A percentile compares a stretch with the other conserved stretches of the same genome.
These are phyloP conservation scores for Quercus ilex DNA, from an alignment of 306 rosid species.

Conservation along the genomic window DNA sequence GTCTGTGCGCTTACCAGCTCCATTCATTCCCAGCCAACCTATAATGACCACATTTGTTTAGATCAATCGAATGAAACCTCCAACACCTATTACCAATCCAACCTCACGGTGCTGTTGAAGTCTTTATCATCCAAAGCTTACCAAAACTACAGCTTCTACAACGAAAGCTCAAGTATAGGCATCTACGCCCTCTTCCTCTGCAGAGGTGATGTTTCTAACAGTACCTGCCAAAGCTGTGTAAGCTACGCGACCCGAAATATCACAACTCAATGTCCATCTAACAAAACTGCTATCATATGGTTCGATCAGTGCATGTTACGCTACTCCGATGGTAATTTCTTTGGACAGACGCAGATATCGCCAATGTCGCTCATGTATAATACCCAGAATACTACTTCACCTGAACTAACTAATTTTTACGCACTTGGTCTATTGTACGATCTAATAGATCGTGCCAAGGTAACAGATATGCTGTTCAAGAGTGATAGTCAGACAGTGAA, in stretches of 20 bases:
- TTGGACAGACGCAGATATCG: neutral
- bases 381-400: too few species aligned
- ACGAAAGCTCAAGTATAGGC: neutral
- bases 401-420: too few species aligned
- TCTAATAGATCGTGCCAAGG: too few species aligned
- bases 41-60: neutral
- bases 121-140: neutral
- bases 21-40: neutral
- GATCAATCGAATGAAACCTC: neutral
- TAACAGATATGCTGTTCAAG: too few species aligned
- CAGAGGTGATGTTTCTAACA: neutral
- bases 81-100: neutral
- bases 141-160: neutral
- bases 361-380: neutral
- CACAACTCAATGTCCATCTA: neutral
- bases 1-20: neutral
- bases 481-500: too few species aligned
- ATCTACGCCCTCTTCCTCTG: neutral
- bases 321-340: conserved; percentile 8
- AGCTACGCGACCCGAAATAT: neutral
- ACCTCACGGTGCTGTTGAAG: neutral
- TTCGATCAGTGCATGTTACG: conserved; percentile 23
- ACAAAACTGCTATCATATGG: conserved; percentile 4
- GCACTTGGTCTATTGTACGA: too few species aligned
- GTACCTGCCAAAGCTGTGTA: neutral